Evolutionary conservation across 257 asterid genomes (phyloP).

Genomic region (Petunia secreta): DNA sequence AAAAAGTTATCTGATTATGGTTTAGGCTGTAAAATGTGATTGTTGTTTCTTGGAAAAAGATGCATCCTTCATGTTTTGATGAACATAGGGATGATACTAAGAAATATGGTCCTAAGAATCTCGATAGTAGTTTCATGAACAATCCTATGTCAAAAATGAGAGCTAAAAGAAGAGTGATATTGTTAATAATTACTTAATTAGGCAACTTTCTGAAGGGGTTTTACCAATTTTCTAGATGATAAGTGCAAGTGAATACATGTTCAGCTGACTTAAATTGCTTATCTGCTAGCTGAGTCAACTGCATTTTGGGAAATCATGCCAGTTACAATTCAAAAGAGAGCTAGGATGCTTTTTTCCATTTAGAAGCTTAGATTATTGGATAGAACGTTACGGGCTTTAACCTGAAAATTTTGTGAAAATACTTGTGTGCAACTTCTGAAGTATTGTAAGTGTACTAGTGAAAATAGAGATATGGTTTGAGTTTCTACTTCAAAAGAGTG

Average conservation of each 20-base stretch:
- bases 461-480: neutral
- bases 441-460: neutral
- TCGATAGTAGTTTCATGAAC: no score
- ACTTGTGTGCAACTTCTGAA: neutral
- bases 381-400: neutral
- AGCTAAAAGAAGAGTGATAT: slow-evolving; percentile 20
- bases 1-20: neutral
- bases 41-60: neutral
- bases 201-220: neutral
- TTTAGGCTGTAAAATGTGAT: neutral
- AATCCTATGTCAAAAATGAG: neutral
- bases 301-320: slow-evolving; percentile 5
- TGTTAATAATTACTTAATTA: neutral
- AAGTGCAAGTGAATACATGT: slow-evolving; percentile 7
- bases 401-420: neutral
- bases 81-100: no score
- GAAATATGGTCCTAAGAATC: no score
- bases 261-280: neutral
- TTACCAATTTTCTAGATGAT: neutral
- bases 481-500: no score
- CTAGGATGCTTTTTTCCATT: neutral
- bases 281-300: slow-evolving; percentile 14
- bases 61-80: neutral
- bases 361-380: neutral
- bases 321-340: neutral